phyloP scores from a whole-genome alignment of 1,139 yeast species.

The Saccharomyces hybrid region DNA sequence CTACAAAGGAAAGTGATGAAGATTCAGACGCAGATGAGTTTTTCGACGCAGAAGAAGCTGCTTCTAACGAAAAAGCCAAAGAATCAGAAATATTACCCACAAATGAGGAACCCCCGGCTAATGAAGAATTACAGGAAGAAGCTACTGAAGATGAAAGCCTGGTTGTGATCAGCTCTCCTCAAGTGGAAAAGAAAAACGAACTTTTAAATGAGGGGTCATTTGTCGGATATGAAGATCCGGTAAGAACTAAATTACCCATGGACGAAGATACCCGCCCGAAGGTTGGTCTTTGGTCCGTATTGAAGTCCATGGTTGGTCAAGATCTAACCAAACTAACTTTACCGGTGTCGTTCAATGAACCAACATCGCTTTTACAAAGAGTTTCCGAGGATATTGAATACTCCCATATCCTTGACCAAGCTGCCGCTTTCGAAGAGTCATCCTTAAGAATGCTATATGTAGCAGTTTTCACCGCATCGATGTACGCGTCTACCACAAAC shows the following conservation, averaged over 20 bases:
- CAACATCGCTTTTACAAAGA: conserved; percentile 87
- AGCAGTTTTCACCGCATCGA: conserved; percentile 92
- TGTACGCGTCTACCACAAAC: conserved; percentile 85
- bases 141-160: conserved; percentile 1
- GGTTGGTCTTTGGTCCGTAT: conserved; percentile 88
- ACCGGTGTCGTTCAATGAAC: conserved; percentile 95
- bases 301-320: conserved; percentile 92
- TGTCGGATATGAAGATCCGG: conserved; percentile 82
- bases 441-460: conserved; percentile 77
- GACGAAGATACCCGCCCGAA: conserved; percentile 87
- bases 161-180: conserved; percentile 11
- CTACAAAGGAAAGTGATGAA: conserved; percentile 50
- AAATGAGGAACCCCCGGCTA: neutral
- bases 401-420: conserved; percentile 67
- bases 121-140: conserved; percentile 4
- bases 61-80: conserved; percentile 23
- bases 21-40: conserved; percentile 65
- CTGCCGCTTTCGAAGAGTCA: conserved; percentile 69
- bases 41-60: conserved; percentile 76
- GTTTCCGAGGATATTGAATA: conserved; percentile 96
- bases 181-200: conserved; percentile 36
- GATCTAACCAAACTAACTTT: conserved; percentile 96
- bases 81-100: conserved; percentile 7
- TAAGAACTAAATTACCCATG: conserved; percentile 61
- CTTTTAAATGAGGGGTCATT: conserved; percentile 60